Percentiles rank a stretch among this genome's conserved stretches.
These are phyloP conservation scores for Eucalyptus albens DNA, from an alignment of 345 rosid genomes.

Conservation along the genomic window DNA sequence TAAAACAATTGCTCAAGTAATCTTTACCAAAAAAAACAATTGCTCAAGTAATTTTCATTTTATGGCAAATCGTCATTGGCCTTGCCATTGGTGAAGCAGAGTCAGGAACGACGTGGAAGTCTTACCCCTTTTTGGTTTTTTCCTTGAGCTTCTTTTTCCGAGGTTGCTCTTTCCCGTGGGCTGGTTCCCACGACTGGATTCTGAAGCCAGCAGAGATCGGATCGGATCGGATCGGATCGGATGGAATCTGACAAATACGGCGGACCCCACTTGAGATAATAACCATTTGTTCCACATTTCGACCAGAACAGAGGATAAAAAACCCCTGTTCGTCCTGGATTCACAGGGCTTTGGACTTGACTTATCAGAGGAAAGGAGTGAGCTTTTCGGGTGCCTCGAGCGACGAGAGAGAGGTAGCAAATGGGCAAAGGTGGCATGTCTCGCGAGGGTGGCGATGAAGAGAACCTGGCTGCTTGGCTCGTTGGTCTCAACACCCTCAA, in stretches of 20 bases:
- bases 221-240: background rate
- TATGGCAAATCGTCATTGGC: background rate
- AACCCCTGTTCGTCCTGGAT: background rate
- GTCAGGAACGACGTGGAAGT: background rate
- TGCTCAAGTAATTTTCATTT: background rate
- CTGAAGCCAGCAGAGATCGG: background rate
- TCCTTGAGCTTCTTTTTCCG: background rate
- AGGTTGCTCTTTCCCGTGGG: background rate
- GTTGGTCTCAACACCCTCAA: slow-evolving; percentile 68
- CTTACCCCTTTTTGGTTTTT: background rate
- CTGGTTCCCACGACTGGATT: background rate
- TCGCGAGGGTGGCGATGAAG: slow-evolving; percentile 23
- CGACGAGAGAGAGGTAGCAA: background rate
- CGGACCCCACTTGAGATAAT: background rate
- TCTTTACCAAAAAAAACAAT: no score
- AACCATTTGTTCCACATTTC: background rate
- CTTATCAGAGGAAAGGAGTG: background rate
- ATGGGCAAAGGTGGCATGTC: slow-evolving; percentile 84
- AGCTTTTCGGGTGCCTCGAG: background rate
- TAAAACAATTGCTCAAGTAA: background rate
- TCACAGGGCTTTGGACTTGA: background rate
- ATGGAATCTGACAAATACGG: background rate
- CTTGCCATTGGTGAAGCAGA: background rate
- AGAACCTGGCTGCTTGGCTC: slow-evolving; percentile 95
- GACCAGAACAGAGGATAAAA: background rate